Percentiles rank a stretch among this genome's conserved stretches.
phyloP scores from a whole-genome alignment of 768 basidiomycete genomes.

The Amanita muscaria region DNA sequence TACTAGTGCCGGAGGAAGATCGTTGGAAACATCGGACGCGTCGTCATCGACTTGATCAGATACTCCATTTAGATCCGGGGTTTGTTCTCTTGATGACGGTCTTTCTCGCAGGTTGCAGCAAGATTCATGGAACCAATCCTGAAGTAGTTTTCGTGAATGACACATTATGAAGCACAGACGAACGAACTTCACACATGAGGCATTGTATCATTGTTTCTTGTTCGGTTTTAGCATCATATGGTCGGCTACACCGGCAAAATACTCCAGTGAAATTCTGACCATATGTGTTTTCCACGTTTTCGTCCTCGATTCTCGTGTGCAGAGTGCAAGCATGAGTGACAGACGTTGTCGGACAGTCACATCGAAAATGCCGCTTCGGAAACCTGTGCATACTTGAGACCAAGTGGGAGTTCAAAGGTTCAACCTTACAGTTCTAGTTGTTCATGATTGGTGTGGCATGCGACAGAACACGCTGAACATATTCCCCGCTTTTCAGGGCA shows the following conservation, averaged over 20 bases:
- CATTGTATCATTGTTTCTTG: conserved; percentile 87
- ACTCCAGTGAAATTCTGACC: conserved; percentile 62
- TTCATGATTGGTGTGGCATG: conserved; percentile 82
- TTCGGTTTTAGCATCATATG: conserved; percentile 68
- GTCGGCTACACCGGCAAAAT: conserved; percentile 69
- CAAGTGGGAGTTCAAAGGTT: neutral
- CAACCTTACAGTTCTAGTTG: conserved; percentile 62
- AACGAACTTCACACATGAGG: conserved; percentile 70
- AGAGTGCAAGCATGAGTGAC: conserved; percentile 57
- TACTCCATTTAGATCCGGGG: conserved; percentile 17
- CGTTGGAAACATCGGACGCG: conserved; percentile 53
- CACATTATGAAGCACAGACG: conserved; percentile 4
- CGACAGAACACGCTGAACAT: conserved; percentile 78
- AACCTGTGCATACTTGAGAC: conserved; percentile 33
- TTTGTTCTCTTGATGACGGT: conserved; percentile 40
- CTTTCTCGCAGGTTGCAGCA: conserved; percentile 73
- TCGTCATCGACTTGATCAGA: conserved; percentile 35
- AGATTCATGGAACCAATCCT: conserved; percentile 93
- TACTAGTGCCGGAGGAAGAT: conserved; percentile 60
- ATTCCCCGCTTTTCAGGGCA: conserved; percentile 62
- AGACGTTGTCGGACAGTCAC: conserved; percentile 72
- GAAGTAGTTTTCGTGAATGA: conserved; percentile 8
- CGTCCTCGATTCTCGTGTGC: conserved; percentile 42
- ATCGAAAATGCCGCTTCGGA: conserved; percentile 75
- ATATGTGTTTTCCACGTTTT: conserved; percentile 55